A percentile compares a stretch with the other conserved stretches of the same genome.
Evolutionary conservation across 1,284 basidiomycete genomes (phyloP).

Genomic region (Papiliotrema flavescens): DNA sequence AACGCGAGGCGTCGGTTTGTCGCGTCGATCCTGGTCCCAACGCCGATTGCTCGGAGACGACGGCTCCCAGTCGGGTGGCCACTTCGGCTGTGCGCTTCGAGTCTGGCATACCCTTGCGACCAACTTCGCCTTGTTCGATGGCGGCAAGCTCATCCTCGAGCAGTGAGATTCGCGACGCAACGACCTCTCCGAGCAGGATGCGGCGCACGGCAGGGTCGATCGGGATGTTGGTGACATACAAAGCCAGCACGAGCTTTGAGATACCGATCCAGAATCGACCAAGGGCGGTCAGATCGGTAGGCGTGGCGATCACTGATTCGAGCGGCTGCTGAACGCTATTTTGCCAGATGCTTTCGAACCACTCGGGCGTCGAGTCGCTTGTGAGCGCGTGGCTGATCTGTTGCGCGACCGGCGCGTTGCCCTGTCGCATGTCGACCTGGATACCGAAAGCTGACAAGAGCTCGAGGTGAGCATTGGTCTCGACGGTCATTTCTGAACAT

Average conservation of each 20-base stretch:
- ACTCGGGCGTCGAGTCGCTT: not conserved
- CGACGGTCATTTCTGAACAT: not conserved
- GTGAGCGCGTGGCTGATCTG: not conserved
- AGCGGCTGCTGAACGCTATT: not conserved
- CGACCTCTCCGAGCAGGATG: conserved; percentile 56
- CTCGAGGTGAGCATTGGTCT: not conserved
- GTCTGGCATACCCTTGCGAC: conserved; percentile 60
- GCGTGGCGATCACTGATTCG: not conserved
- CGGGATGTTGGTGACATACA: conserved; percentile 83
- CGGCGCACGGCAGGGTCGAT: conserved; percentile 79
- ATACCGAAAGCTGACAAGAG: not conserved
- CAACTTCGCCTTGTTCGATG: conserved; percentile 59
- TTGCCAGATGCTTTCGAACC: not conserved
- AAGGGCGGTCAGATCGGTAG: conserved; percentile 8
- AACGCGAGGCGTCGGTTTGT: conserved; percentile 55
- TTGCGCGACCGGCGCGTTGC: not conserved
- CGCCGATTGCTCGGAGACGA: conserved; percentile 27
- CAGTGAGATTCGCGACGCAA: conserved; percentile 53
- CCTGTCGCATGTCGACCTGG: not conserved
- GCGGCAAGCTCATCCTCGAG: conserved; percentile 58
- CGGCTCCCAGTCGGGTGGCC: conserved; percentile 38
- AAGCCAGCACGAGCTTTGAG: conserved; percentile 46
- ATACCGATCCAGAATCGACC: conserved; percentile 62
- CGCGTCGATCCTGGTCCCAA: conserved; percentile 43
- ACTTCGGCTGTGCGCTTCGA: conserved; percentile 54